A percentile compares a stretch with the other conserved stretches of the same genome.
Conservation (phyloP, 768 basidiomycete genomes). For the Porphyrellus cyaneotinctus region DNA sequence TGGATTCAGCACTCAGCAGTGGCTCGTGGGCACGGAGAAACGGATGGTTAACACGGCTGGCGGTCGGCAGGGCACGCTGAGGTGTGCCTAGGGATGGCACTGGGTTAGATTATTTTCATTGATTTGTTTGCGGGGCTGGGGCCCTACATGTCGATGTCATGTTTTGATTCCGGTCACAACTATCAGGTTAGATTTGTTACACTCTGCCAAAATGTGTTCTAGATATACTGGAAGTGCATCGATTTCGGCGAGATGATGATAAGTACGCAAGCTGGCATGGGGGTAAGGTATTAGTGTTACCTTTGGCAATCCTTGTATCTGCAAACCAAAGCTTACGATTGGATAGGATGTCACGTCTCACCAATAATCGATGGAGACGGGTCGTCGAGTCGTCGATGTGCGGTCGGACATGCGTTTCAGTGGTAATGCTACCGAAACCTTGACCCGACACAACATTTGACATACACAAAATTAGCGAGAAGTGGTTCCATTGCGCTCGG, state of each 20-base stretch:
- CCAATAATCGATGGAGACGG: neutral
- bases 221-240: neutral
- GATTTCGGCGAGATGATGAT: neutral
- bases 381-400: neutral
- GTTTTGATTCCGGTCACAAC: neutral
- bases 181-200: neutral
- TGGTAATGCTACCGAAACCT: neutral
- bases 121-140: conserved; percentile 17
- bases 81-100: neutral
- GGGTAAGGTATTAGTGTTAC: neutral
- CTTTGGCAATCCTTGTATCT: neutral
- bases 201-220: neutral
- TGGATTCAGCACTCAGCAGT: conserved; percentile 4
- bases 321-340: no score
- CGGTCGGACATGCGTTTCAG: neutral
- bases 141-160: neutral
- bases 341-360: no score
- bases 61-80: conserved; percentile 1
- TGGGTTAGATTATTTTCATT: neutral
- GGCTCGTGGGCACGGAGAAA: conserved; percentile 1
- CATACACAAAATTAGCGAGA: neutral
- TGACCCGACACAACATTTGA: neutral
- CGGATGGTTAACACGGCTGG: neutral
- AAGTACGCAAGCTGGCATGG: neutral
- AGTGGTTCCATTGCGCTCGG: neutral